Conservation (phyloP, 352 stramenopile genomes). For the Pythium plurisporium region DNA sequence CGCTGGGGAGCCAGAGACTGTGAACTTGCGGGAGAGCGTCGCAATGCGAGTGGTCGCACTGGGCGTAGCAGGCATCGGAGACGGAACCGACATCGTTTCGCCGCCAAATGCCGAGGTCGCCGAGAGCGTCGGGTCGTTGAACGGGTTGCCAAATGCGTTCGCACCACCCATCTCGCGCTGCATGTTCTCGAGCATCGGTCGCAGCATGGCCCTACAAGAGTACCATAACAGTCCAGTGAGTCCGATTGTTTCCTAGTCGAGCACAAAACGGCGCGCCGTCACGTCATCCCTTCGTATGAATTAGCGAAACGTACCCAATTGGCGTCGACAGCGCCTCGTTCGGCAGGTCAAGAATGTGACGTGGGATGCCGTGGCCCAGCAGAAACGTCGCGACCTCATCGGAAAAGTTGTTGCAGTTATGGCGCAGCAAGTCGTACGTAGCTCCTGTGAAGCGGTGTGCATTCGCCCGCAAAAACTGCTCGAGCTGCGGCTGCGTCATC, state of each 20-base stretch:
- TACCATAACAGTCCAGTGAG: no score
- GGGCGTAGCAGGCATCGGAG: neutral
- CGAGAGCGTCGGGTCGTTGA: conserved; percentile 53
- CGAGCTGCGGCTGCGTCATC: conserved; percentile 65
- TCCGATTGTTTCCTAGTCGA: no score
- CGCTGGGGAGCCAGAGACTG: conserved; percentile 43
- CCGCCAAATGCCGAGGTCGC: conserved; percentile 5
- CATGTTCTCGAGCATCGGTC: conserved; percentile 81
- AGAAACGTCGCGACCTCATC: conserved; percentile 89
- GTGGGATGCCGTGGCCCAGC: conserved; percentile 83
- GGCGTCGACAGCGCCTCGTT: conserved; percentile 85
- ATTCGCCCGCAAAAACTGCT: conserved; percentile 77
- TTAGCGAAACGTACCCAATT: conserved; percentile 66
- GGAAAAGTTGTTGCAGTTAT: conserved; percentile 98
- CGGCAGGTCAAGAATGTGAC: conserved; percentile 88
- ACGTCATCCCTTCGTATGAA: neutral
- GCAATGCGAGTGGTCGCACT: neutral
- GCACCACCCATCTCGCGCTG: conserved; percentile 65
- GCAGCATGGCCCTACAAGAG: conserved; percentile 56
- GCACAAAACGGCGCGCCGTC: no score
- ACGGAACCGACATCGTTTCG: neutral
- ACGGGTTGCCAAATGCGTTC: conserved; percentile 63
- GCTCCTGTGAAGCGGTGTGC: conserved; percentile 78
- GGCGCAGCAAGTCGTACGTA: conserved; percentile 92
- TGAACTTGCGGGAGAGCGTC: conserved; percentile 44